Base-by-base conservation (phyloP, 2,329 filamentous ascomycete species). In the Lasiodiplodia citricola region DNA sequence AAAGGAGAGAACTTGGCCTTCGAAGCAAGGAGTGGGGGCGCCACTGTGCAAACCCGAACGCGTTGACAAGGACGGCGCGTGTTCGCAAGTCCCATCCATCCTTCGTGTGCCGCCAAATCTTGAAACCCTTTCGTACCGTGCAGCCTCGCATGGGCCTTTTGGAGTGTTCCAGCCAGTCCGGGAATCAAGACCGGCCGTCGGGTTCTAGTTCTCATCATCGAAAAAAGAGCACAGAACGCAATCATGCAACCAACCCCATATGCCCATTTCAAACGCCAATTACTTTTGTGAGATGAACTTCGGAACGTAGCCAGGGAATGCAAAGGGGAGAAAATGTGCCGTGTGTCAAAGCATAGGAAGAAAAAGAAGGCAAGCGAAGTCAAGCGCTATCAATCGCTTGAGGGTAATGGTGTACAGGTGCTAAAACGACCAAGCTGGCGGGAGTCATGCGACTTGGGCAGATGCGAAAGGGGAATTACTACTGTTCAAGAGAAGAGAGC, bases 401-500 rank as follows among this genome's bases (percentile, higher is more conserved):
- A 41, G 44, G 44, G 47, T 63, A 63, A 63, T 63, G 56, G 66
- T 68, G 56, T 62, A 68, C 56, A 62, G 50, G 66, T 54, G 47
- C 66, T 54, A 58, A 68, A 60, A 55, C 56, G 56, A 56, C 57
- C 66, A 68, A 62, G 37, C 38, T 41, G 65, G 62, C 57, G 56
- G 56, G 57, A 35, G 44, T 44, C 44, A 55, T 41, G 25, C 50
- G 62, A 25, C 23, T 52, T 47, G 37, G 37, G 35, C 50, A 62
- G 47, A 41, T 28, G 66, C 35, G 35, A n/a, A 25, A 63, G 47
- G 25, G 23, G 41, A 44, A 44, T 47, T 41, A 68, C 65, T 67
- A 78, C 68, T 75, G 75, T 69, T 87, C 84, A 72, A 90, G 82
- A 72, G 85, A 83, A 72, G 82, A 79, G 76, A 82, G 85, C 69